Conservation (phyloP, 176 grass and related monocot genomes). For the Oryza officinalis region DNA sequence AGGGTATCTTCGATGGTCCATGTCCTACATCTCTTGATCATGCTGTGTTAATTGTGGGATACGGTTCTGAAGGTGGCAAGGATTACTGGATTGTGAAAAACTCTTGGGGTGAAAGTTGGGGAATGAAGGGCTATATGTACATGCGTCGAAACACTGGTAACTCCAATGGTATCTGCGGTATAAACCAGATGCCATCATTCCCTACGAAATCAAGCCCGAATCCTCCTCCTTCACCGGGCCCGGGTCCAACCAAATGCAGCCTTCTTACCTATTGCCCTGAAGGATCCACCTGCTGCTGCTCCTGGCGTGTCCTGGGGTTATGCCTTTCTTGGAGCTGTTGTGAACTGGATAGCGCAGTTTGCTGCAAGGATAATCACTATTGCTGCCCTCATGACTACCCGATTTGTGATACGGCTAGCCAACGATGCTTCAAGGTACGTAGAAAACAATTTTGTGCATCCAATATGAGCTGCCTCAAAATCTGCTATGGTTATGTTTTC, state of each 20-base stretch:
- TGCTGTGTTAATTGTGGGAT: constrained; percentile 92
- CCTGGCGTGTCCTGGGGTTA: constrained; percentile 63
- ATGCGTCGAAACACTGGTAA: constrained; percentile 67
- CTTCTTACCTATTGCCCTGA: constrained; percentile 70
- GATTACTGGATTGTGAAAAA: constrained; percentile 99
- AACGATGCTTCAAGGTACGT: constrained; percentile 62
- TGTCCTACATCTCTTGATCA: constrained; percentile 92
- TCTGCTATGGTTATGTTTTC: not conserved
- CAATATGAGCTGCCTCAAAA: not conserved
- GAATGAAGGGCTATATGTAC: constrained; percentile 87
- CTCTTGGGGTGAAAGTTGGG: constrained; percentile 90
- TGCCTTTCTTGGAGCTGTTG: constrained; percentile 96
- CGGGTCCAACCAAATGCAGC: constrained; percentile 86
- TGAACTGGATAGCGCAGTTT: constrained; percentile 74
- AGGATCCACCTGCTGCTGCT: constrained; percentile 87
- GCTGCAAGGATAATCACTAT: constrained; percentile 69
- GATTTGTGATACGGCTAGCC: constrained; percentile 55
- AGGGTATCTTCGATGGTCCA: constrained; percentile 95
- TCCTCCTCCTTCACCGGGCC: constrained; percentile 80
- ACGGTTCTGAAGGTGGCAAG: constrained; percentile 76
- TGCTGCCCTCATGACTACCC: constrained; percentile 88
- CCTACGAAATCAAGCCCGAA: constrained; percentile 81
- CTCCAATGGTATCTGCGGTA: constrained; percentile 70
- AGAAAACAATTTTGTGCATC: not conserved
- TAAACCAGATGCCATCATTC: constrained; percentile 89